Percentiles rank a stretch among this genome's conserved stretches.
phyloP scores from a whole-genome alignment of 805 yeast species.

The Candida gorgasii region DNA sequence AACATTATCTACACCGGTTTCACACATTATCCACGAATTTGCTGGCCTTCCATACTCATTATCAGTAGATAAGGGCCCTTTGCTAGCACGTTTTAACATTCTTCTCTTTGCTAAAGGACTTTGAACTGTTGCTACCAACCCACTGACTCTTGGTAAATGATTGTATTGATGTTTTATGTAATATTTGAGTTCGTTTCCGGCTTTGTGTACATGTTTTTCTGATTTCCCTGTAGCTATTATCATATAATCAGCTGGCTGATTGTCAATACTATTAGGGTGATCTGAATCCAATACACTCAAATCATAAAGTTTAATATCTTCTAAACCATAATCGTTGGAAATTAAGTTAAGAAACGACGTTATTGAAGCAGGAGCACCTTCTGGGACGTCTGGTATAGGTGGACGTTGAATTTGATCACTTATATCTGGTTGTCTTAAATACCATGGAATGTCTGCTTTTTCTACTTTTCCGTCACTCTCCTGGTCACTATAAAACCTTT shows the following conservation, averaged over 20 bases:
- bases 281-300: slow-evolving; percentile 41
- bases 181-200: slow-evolving; percentile 58
- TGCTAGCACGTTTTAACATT: slow-evolving; percentile 52
- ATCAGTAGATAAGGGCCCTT: slow-evolving; percentile 52
- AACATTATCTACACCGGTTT: slow-evolving; percentile 53
- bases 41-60: slow-evolving; percentile 56
- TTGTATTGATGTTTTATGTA: slow-evolving; percentile 51
- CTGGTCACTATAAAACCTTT: too few relatives aligned
- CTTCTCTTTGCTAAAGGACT: slow-evolving; percentile 39
- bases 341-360: slow-evolving; percentile 46
- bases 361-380: slow-evolving; percentile 54
- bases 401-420: slow-evolving; percentile 3
- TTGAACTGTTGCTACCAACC: slow-evolving; percentile 61
- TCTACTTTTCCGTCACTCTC: background rate
- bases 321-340: slow-evolving; percentile 63
- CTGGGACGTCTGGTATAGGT: slow-evolving; percentile 59
- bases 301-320: slow-evolving; percentile 65
- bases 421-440: slow-evolving; percentile 44
- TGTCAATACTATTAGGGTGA: slow-evolving; percentile 30
- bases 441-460: slow-evolving; percentile 53
- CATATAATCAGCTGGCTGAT: slow-evolving; percentile 33
- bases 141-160: slow-evolving; percentile 61
- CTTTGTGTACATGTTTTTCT: slow-evolving; percentile 70
- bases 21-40: slow-evolving; percentile 84
- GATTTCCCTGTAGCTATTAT: slow-evolving; percentile 77